phyloP scores from a whole-genome alignment of 768 basidiomycete genomes.

The Lentinula aciculospora region DNA sequence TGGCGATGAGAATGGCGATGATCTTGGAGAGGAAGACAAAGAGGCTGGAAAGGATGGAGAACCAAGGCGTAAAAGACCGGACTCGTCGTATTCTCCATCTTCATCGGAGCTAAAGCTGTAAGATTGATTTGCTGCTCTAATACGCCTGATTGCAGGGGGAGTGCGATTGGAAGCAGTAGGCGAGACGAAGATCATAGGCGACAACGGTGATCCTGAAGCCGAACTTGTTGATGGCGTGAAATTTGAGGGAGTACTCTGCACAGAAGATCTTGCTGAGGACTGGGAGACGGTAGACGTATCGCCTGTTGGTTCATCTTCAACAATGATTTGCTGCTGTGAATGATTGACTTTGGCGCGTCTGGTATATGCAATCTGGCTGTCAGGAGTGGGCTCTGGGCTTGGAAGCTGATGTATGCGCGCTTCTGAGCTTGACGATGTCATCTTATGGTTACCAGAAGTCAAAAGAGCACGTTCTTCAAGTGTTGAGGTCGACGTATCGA shows the following conservation, averaged over 20 bases:
- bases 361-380: not conserved
- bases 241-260: not conserved
- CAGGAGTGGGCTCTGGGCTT: conserved; percentile 2
- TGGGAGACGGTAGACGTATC: not conserved
- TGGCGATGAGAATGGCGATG: conserved; percentile 59
- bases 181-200: conserved; percentile 8
- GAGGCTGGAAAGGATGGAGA: conserved; percentile 12
- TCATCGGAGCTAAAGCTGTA: conserved; percentile 5
- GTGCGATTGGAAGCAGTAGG: conserved; percentile 6
- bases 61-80: conserved; percentile 2
- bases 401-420: conserved; percentile 15
- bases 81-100: conserved; percentile 8
- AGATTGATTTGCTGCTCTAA: not conserved
- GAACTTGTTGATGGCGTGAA: not conserved
- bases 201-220: not conserved
- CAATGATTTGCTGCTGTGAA: not conserved
- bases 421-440: not conserved
- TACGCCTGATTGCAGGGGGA: not conserved
- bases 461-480: not conserved
- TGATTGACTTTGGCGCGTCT: not conserved
- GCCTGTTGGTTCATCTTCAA: not conserved
- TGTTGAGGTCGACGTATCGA: not conserved
- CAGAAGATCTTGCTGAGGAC: not conserved
- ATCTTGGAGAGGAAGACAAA: conserved; percentile 63
- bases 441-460: not conserved